Evolutionary conservation across 768 basidiomycete species (phyloP).

Genomic region (Lactarius sanguifluus): DNA sequence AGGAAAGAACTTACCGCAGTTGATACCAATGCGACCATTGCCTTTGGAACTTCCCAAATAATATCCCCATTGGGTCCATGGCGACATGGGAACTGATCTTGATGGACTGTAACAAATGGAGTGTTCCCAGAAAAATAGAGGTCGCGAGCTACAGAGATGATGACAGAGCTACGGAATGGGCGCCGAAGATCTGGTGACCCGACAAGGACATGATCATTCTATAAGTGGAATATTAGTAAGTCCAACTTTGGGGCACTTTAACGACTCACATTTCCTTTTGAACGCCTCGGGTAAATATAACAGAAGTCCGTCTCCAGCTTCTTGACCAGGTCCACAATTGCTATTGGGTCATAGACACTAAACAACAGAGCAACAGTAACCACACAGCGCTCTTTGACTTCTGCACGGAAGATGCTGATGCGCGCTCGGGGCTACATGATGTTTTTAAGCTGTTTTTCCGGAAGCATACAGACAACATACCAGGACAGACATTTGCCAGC

Average conservation of each 20-base stretch:
- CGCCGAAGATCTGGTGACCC: too few species aligned
- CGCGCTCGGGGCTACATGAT: neutral
- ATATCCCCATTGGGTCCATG: neutral
- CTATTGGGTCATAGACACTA: too few species aligned
- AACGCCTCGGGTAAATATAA: too few species aligned
- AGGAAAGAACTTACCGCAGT: neutral
- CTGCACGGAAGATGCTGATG: too few species aligned
- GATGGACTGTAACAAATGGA: neutral
- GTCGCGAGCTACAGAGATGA: neutral
- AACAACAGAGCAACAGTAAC: too few species aligned
- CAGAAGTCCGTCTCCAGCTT: too few species aligned
- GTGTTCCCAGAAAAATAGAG: neutral
- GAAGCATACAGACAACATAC: neutral
- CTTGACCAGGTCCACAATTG: too few species aligned
- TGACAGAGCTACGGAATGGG: neutral
- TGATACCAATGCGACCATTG: neutral
- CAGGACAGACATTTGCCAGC: neutral
- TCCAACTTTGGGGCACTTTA: too few species aligned
- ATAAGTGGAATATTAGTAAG: too few species aligned
- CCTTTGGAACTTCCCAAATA: neutral
- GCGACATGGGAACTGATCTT: neutral
- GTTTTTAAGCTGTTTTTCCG: neutral
- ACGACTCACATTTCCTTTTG: too few species aligned
- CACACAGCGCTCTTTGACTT: too few species aligned
- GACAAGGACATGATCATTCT: too few species aligned